Base-by-base conservation (phyloP, 495 filamentous ascomycete species). In the Aspergillus olivimuriae region DNA sequence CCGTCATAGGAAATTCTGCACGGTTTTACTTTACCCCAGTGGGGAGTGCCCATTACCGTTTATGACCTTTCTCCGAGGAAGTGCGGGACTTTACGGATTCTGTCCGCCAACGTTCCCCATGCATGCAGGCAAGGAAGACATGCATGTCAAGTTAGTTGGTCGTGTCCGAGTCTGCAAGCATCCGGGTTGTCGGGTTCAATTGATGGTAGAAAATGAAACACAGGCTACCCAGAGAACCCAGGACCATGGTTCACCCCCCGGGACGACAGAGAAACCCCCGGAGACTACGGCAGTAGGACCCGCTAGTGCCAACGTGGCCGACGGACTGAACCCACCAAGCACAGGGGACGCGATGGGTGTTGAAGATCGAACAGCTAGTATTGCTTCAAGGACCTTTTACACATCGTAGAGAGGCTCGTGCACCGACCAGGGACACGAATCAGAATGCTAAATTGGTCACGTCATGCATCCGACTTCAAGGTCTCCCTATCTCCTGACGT, bases 241-340 rank as follows among this genome's bases (percentile, higher is more conserved):
- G 61, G 56, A 54, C 64, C 62, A 65, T 61, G 66, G 66, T 70
- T 70, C 66, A 57, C 33, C 14, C 39, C 55, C 62, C 60, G 64
- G 62, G 60, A 66, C 49, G 30, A 41, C 38, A 41, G 39, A 40
- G n/a, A n/a, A n/a, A n/a, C n/a, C 42, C 42, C 52, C 44, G 51
- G 50, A 42, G 46, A 44, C 48, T 48, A 54, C 44, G 45, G 43
- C 59, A 48, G 51, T 52, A 58, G 41, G 58, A 43, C 50, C 52
- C 52, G 52, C 52, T 60, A 62, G 50, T 53, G 39, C 41, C 28
- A 38, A 21, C 20, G 22, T 45, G 16, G 40, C 20, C 12, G 15
- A 23, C 24, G 39, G 18, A 41, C 36, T 21, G 30, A 46, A 41
- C 16, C 15, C 26, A 30, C 22, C 26, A 26, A 24, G 19, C 6